Percentiles rank a stretch among this genome's conserved stretches.
Evolutionary conservation across 2,329 filamentous ascomycete species (phyloP).

Genomic region (Fusarium sp.): DNA sequence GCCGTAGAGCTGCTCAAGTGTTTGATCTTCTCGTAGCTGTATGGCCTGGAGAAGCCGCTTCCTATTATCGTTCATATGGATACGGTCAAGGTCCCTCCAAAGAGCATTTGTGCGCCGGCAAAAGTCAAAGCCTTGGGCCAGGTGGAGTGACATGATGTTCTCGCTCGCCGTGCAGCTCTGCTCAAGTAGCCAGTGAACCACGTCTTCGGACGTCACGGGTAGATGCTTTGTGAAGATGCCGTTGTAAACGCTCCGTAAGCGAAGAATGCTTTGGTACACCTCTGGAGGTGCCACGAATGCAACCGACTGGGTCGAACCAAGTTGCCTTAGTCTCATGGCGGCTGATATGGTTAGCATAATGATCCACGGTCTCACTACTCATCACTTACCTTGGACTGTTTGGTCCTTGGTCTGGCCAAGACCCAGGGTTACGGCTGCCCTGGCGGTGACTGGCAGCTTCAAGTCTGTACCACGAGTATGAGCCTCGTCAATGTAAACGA

Average conservation of each 20-base stretch:
- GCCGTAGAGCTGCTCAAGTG: slow-evolving; percentile 68
- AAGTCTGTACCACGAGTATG: slow-evolving; percentile 72
- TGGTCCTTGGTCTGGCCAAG: slow-evolving; percentile 69
- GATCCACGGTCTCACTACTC: accelerated
- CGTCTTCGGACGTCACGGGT: slow-evolving; percentile 32
- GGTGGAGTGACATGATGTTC: slow-evolving; percentile 67
- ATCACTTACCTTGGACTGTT: slow-evolving; percentile 65
- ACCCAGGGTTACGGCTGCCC: slow-evolving; percentile 66
- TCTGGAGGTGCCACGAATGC: slow-evolving; percentile 68
- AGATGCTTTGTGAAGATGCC: not conserved
- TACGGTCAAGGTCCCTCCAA: slow-evolving; percentile 53
- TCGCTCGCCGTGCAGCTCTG: slow-evolving; percentile 71
- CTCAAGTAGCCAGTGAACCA: slow-evolving; percentile 69
- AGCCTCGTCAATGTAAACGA: slow-evolving; percentile 70
- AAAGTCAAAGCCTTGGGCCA: slow-evolving; percentile 70
- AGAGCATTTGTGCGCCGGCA: slow-evolving; percentile 64
- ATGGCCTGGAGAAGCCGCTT: slow-evolving; percentile 42
- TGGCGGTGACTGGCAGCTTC: slow-evolving; percentile 59
- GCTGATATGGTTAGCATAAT: slow-evolving; percentile 51
- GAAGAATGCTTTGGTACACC: slow-evolving; percentile 68
- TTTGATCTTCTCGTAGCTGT: slow-evolving; percentile 64
- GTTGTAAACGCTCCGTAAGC: slow-evolving; percentile 47
- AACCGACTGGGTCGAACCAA: slow-evolving; percentile 65
- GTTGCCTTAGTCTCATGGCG: slow-evolving; percentile 72
- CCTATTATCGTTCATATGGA: slow-evolving; percentile 48